Percentiles rank a stretch among this genome's conserved stretches.
phyloP scores from a whole-genome alignment of 2,329 filamentous ascomycete genomes.

The Phyllachora maydis region DNA sequence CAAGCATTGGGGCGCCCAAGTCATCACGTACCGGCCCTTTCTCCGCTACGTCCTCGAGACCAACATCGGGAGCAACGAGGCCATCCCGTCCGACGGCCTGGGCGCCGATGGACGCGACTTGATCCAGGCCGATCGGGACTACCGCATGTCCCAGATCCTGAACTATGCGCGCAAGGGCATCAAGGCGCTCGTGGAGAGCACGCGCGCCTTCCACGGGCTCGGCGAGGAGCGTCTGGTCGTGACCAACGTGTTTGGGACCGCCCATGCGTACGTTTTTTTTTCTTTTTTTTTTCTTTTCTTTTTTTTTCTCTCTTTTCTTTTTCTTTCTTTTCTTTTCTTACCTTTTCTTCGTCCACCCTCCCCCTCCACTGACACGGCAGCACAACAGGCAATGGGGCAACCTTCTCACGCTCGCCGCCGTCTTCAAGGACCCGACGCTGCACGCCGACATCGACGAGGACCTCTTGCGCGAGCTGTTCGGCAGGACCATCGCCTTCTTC shows the following conservation, averaged over 20 bases:
- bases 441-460: constrained; percentile 31
- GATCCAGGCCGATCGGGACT: too few species aligned
- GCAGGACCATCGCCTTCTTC: constrained; percentile 60
- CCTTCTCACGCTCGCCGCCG: constrained; percentile 72
- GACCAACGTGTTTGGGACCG: constrained; percentile 91
- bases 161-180: constrained; percentile 41
- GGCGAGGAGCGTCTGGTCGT: constrained; percentile 52
- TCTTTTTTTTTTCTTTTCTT: constrained; percentile 1
- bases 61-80: constrained; percentile 15
- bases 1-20: constrained; percentile 85
- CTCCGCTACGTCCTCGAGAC: constrained; percentile 33
- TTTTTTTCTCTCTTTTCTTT: not conserved
- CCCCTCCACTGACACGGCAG: too few species aligned
- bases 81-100: constrained; percentile 16
- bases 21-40: constrained; percentile 75
- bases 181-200: constrained; percentile 64
- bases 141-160: too few species aligned
- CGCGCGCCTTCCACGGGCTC: constrained; percentile 54
- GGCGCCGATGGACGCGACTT: too few species aligned
- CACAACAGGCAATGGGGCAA: constrained; percentile 83
- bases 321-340: constrained; percentile 2
- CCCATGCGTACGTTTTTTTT: constrained; percentile 61
- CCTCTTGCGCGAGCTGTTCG: constrained; percentile 38
- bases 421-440: constrained; percentile 47
- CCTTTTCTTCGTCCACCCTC: constrained; percentile 1